phyloP scores from a whole-genome alignment of 495 filamentous ascomycete species.

The Penicillium salamii region DNA sequence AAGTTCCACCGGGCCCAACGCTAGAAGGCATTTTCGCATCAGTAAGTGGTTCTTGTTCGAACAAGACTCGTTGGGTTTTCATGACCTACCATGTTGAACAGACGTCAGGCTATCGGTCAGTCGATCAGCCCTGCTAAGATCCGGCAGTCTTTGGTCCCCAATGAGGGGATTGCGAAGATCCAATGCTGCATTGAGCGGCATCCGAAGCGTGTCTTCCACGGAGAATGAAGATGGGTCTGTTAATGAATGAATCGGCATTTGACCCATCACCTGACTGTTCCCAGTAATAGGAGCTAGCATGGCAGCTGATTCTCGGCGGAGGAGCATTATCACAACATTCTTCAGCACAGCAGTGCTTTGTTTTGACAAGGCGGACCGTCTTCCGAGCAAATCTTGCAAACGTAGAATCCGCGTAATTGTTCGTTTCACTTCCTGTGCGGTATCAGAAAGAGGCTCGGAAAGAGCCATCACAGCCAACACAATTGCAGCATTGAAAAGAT shows the following conservation, averaged over 20 bases:
- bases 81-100: slow-evolving; percentile 21
- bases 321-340: slow-evolving; percentile 24
- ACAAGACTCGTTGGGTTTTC: not conserved
- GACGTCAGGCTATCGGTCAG: slow-evolving; percentile 26
- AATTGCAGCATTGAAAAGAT: slow-evolving; percentile 33
- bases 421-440: slow-evolving; percentile 32
- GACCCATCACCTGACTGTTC: not conserved
- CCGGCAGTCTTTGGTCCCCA: slow-evolving; percentile 5
- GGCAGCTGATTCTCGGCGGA: slow-evolving; percentile 22
- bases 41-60: not conserved
- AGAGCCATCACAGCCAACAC: slow-evolving; percentile 32
- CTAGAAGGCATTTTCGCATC: not conserved
- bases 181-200: slow-evolving; percentile 17
- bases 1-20: not conserved
- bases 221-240: slow-evolving; percentile 10
- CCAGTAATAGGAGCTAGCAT: slow-evolving; percentile 23
- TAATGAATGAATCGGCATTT: slow-evolving; percentile 1
- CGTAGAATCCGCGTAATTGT: slow-evolving; percentile 31
- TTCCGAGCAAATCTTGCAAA: slow-evolving; percentile 27
- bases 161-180: slow-evolving; percentile 6
- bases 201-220: slow-evolving; percentile 25
- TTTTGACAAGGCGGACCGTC: slow-evolving; percentile 26
- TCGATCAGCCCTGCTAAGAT: slow-evolving; percentile 14
- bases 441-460: slow-evolving; percentile 31
- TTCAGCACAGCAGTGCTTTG: slow-evolving; percentile 29